A percentile compares a stretch with the other conserved stretches of the same genome.
Evolutionary conservation across 2,329 filamentous ascomycete genomes (phyloP).

Genomic region (Colletotrichum tofieldiae): DNA sequence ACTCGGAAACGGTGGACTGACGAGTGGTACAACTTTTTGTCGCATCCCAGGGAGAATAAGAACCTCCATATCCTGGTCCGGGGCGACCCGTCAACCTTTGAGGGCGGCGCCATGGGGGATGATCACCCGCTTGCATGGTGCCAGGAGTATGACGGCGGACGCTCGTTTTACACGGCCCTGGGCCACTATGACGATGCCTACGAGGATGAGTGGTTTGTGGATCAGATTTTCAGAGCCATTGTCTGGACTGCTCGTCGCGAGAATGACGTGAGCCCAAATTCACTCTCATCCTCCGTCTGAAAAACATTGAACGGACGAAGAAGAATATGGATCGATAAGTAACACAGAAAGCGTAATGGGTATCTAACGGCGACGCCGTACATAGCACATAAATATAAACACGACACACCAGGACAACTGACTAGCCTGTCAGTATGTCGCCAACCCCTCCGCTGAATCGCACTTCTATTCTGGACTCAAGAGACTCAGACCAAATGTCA

Average conservation of each 20-base stretch:
- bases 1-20: constrained; percentile 51
- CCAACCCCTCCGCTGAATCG: constrained; percentile 33
- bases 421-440: constrained; percentile 28
- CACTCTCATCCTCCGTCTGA: neutral
- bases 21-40: constrained; percentile 62
- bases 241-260: constrained; percentile 38
- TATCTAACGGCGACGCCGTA: constrained; percentile 25
- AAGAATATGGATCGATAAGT: neutral
- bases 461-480: constrained; percentile 55
- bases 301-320: neutral
- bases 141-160: constrained; percentile 55
- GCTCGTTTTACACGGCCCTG: constrained; percentile 59
- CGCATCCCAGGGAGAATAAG: constrained; percentile 48
- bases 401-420: constrained; percentile 2
- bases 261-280: neutral
- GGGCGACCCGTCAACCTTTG: constrained; percentile 54
- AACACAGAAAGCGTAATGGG: neutral
- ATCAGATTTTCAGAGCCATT: constrained; percentile 34
- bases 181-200: constrained; percentile 60
- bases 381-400: neutral
- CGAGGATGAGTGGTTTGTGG: constrained; percentile 48
- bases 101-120: constrained; percentile 54
- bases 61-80: constrained; percentile 54
- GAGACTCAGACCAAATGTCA: constrained; percentile 57
- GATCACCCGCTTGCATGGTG: constrained; percentile 60